phyloP scores from a whole-genome alignment of 1,139 yeast species.

The Debaryomyces sp. region DNA sequence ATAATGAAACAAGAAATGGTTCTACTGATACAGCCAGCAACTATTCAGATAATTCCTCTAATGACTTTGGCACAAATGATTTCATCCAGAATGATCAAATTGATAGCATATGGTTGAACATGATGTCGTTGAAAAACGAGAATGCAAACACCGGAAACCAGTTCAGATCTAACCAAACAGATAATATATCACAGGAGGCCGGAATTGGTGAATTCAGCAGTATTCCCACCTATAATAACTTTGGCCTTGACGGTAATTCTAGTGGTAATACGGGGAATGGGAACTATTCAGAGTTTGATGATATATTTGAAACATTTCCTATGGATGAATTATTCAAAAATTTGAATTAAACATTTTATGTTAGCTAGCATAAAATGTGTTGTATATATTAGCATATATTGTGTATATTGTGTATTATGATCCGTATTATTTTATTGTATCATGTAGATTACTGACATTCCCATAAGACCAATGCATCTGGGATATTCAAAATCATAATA shows the following conservation, averaged over 20 bases:
- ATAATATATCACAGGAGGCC: neutral
- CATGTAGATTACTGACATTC: neutral
- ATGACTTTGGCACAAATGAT: constrained; percentile 1
- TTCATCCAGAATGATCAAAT: constrained; percentile 20
- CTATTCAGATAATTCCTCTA: constrained; percentile 2
- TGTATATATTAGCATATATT: constrained; percentile 2
- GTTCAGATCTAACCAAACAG: constrained; percentile 63
- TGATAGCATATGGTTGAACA: constrained; percentile 33
- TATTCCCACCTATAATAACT: neutral
- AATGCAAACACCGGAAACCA: constrained; percentile 59
- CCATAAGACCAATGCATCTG: neutral
- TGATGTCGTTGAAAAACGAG: constrained; percentile 27
- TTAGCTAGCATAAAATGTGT: neutral
- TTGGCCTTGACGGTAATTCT: neutral
- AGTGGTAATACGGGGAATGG: neutral
- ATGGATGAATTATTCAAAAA: constrained; percentile 6
- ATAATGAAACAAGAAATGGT: neutral
- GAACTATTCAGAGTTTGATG: neutral
- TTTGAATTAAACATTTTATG: neutral
- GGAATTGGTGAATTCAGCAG: constrained; percentile 2
- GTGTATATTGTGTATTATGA: neutral
- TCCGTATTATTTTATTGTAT: neutral
- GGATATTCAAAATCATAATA: neutral
- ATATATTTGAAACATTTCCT: constrained; percentile 5
- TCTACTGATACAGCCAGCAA: neutral